Conservation (phyloP, 768 basidiomycete species). For the Amanita subjunquillea region DNA sequence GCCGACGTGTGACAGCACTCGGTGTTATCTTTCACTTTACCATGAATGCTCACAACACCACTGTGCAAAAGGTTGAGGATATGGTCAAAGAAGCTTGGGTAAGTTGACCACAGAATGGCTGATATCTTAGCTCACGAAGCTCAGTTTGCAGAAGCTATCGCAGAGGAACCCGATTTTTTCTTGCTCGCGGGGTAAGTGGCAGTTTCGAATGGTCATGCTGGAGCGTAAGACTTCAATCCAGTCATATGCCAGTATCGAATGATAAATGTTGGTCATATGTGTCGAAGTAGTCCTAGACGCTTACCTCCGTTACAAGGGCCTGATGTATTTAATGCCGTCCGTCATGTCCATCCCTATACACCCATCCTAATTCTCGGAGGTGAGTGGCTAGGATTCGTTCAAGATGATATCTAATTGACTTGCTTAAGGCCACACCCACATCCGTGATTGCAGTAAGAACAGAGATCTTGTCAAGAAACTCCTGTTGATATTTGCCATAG, state of each 20-base stretch:
- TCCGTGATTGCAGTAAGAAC: conserved; percentile 64
- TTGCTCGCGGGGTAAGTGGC: conserved; percentile 49
- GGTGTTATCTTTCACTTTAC: conserved; percentile 76
- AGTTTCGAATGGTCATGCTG: neutral
- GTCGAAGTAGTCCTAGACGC: neutral
- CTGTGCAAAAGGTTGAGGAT: conserved; percentile 59
- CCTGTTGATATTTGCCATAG: conserved; percentile 16
- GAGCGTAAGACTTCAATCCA: conserved; percentile 14
- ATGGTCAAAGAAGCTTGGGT: conserved; percentile 82
- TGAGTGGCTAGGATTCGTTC: conserved; percentile 10
- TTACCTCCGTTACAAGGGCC: conserved; percentile 37
- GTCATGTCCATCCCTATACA: conserved; percentile 58
- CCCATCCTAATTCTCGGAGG: conserved; percentile 83
- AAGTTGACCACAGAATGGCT: conserved; percentile 6
- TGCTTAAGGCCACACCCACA: conserved; percentile 53
- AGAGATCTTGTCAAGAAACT: neutral
- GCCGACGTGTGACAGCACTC: conserved; percentile 66
- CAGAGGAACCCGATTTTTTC: conserved; percentile 78
- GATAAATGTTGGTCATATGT: conserved; percentile 48
- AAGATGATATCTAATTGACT: neutral
- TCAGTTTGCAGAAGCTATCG: conserved; percentile 70
- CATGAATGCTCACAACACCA: conserved; percentile 59
- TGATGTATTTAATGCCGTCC: conserved; percentile 61
- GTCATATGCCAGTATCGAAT: conserved; percentile 74
- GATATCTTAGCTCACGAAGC: neutral